phyloP scores from a whole-genome alignment of 352 stramenopile species.

The Peronospora tabacina region DNA sequence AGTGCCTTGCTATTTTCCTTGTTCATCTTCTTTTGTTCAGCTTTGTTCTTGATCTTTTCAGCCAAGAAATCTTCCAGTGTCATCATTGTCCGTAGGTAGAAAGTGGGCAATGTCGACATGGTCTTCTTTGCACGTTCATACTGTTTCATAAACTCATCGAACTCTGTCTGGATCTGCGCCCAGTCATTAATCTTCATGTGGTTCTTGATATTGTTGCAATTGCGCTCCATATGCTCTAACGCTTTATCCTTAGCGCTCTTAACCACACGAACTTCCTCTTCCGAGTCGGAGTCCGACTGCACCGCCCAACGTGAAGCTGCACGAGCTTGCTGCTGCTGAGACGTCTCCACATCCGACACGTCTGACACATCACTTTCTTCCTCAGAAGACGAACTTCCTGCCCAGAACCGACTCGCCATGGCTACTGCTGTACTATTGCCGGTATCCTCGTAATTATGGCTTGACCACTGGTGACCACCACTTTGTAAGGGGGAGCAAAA shows the following conservation, averaged over 20 bases:
- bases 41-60: slow-evolving; percentile 93
- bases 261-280: slow-evolving; percentile 90
- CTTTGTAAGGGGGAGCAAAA: not conserved
- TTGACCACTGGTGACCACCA: not conserved
- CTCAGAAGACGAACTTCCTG: slow-evolving; percentile 66
- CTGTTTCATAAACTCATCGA: slow-evolving; percentile 91
- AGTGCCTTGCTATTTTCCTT: slow-evolving; percentile 93
- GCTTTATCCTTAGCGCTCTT: slow-evolving; percentile 92
- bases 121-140: slow-evolving; percentile 86
- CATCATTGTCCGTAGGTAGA: slow-evolving; percentile 90
- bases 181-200: slow-evolving; percentile 95
- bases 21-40: slow-evolving; percentile 95
- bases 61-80: slow-evolving; percentile 90
- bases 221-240: slow-evolving; percentile 61
- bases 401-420: slow-evolving; percentile 85
- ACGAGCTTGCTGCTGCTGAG: slow-evolving; percentile 62
- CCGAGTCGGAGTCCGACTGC: slow-evolving; percentile 75
- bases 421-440: slow-evolving; percentile 6
- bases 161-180: slow-evolving; percentile 92
- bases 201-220: slow-evolving; percentile 73
- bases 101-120: slow-evolving; percentile 79
- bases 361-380: slow-evolving; percentile 71
- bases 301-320: slow-evolving; percentile 72
- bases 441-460: not conserved
- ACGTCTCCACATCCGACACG: slow-evolving; percentile 68